Percentiles rank a stretch among this genome's conserved stretches.
Conservation (phyloP, 169 alveolate genomes). For the Theileria parva region DNA sequence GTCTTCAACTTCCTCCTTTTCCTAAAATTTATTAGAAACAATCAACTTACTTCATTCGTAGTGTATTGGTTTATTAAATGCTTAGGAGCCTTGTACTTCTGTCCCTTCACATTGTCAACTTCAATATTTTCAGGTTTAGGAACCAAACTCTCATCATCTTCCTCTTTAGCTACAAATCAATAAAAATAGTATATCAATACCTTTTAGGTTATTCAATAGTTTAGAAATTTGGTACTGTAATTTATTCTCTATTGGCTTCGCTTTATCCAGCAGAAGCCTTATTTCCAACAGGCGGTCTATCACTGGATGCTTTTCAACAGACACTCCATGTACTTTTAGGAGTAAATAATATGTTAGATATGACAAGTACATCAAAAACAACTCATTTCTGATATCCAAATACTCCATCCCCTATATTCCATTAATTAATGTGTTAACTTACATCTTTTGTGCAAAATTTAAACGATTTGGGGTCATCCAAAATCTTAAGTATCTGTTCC, state of each 20-base stretch:
- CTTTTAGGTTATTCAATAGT: constrained; percentile 32
- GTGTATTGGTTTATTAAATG: background rate
- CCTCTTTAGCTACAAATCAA: constrained; percentile 19
- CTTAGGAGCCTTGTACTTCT: constrained; percentile 22
- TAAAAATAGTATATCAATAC: background rate
- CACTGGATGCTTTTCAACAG: constrained; percentile 73
- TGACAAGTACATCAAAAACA: constrained; percentile 69
- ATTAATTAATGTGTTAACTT: background rate
- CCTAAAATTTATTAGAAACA: background rate
- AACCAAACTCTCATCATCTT: constrained; percentile 25
- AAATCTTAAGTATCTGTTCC: constrained; percentile 58
- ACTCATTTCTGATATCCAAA: constrained; percentile 70
- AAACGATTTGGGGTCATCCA: constrained; percentile 39
- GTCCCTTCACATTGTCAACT: background rate
- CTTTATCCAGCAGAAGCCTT: constrained; percentile 71
- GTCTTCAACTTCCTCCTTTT: constrained; percentile 6
- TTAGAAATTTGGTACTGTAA: constrained; percentile 67
- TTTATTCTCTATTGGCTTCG: constrained; percentile 70
- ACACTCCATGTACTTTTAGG: constrained; percentile 70
- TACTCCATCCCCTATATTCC: constrained; percentile 68
- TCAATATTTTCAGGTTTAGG: constrained; percentile 1
- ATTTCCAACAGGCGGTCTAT: constrained; percentile 69
- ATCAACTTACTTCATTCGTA: background rate
- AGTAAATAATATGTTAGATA: constrained; percentile 71
- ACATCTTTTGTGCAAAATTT: constrained; percentile 68